Evolutionary conservation across 805 yeast genomes (phyloP).

Genomic region (Kluyveromyces wickerhamii): DNA sequence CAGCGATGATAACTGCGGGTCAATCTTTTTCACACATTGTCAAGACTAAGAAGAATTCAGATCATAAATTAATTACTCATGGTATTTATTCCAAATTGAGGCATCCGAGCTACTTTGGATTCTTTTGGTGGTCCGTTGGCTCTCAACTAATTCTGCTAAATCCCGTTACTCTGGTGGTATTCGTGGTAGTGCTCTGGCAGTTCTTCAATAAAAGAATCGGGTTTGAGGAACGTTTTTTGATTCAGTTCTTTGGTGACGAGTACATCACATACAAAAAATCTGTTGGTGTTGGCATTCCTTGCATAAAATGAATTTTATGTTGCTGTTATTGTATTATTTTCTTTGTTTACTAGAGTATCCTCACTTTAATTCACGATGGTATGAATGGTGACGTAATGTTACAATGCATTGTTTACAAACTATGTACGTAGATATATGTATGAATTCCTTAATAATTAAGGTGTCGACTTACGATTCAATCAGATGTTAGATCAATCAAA

Average conservation of each 20-base stretch:
- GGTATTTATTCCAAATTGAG: constrained; percentile 65
- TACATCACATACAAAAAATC: constrained; percentile 45
- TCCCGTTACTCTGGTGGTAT: constrained; percentile 48
- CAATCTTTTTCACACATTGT: constrained; percentile 79
- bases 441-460: too few relatives aligned
- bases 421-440: too few relatives aligned
- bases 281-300: constrained; percentile 60
- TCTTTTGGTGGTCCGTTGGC: constrained; percentile 90
- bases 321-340: too few relatives aligned
- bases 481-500: constrained; percentile 24
- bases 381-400: too few relatives aligned
- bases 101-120: constrained; percentile 91
- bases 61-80: constrained; percentile 60
- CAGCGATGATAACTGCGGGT: constrained; percentile 85
- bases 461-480: too few relatives aligned
- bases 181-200: constrained; percentile 48
- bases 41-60: constrained; percentile 40
- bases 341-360: too few relatives aligned
- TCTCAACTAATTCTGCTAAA: constrained; percentile 66
- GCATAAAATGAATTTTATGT: constrained; percentile 35
- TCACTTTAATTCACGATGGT: too few relatives aligned
- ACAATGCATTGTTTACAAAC: too few relatives aligned
- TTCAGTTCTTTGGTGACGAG: constrained; percentile 61
- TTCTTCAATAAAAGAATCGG: constrained; percentile 65
- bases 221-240: constrained; percentile 60